Conservation (phyloP, 1,139 yeast species). For the Nematodospora anomalae region DNA sequence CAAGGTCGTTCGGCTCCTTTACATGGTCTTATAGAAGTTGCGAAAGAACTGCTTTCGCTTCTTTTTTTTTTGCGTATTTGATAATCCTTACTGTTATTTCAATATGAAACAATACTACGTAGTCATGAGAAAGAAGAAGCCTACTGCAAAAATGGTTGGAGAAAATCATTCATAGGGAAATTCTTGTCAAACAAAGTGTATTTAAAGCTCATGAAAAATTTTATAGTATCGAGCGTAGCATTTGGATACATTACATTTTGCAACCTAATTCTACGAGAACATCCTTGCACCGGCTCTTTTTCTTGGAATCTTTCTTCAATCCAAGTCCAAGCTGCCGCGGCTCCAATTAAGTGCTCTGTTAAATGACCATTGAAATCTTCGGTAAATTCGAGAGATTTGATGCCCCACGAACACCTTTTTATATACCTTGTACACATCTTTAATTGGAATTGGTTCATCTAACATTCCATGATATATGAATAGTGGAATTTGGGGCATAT, state of each 20-base stretch:
- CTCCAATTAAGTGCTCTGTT: constrained; percentile 26
- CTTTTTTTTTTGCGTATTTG: no score
- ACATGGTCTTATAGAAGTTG: no score
- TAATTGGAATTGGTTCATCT: constrained; percentile 32
- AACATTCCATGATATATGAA: constrained; percentile 34
- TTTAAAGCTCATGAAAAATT: constrained; percentile 7
- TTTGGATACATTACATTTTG: constrained; percentile 11
- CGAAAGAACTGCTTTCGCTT: no score
- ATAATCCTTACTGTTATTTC: no score
- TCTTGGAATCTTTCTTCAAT: constrained; percentile 14
- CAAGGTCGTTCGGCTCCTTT: no score
- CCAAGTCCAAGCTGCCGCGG: constrained; percentile 35
- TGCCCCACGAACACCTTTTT: constrained; percentile 33
- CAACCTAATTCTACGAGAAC: constrained; percentile 9
- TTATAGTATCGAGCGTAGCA: not conserved
- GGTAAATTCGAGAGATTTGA: constrained; percentile 30
- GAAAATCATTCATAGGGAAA: no score
- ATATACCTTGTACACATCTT: constrained; percentile 24
- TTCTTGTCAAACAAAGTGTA: no score
- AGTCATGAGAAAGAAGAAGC: no score
- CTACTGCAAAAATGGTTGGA: no score
- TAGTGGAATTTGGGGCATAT: constrained; percentile 32
- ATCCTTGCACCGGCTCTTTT: constrained; percentile 11
- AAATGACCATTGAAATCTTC: constrained; percentile 29
- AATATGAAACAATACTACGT: no score